These are phyloP conservation scores for Fraxinus quadrangulata DNA, from an alignment of 257 asterid genomes.

Conservation along the genomic window DNA sequence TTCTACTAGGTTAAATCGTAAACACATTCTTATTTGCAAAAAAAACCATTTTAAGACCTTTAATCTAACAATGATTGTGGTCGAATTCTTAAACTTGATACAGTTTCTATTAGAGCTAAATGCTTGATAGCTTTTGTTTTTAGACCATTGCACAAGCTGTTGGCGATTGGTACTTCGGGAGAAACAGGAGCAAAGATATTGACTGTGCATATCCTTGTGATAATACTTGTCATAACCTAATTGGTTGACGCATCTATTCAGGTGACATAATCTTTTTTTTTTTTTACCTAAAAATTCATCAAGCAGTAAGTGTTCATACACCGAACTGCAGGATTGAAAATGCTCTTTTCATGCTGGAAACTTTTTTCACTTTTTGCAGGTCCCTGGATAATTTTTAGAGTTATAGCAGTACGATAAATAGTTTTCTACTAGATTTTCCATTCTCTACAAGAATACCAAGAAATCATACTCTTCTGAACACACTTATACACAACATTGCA, in stretches of 20 bases:
- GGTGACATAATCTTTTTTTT: not conserved
- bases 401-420: not conserved
- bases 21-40: not conserved
- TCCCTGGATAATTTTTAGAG: not conserved
- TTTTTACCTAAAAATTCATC: not conserved
- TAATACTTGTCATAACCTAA: conserved; percentile 61
- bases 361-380: not conserved
- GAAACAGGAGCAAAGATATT: conserved; percentile 61
- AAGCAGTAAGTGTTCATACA: not conserved
- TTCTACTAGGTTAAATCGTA: not conserved
- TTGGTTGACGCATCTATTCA: conserved; percentile 36
- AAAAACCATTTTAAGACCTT: not conserved
- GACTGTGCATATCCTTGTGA: conserved; percentile 96
- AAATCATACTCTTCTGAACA: not conserved
- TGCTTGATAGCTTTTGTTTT: conserved; percentile 16
- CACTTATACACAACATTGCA: not conserved
- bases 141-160: conserved; percentile 87
- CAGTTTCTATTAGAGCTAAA: not conserved
- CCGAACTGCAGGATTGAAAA: not conserved
- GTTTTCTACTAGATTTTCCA: not conserved
- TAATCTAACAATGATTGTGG: not conserved
- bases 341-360: conserved; percentile 1
- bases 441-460: not conserved
- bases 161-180: conserved; percentile 96
- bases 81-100: not conserved